Conservation (phyloP, 2,329 filamentous ascomycete species). For the Bipolaris cookei region DNA sequence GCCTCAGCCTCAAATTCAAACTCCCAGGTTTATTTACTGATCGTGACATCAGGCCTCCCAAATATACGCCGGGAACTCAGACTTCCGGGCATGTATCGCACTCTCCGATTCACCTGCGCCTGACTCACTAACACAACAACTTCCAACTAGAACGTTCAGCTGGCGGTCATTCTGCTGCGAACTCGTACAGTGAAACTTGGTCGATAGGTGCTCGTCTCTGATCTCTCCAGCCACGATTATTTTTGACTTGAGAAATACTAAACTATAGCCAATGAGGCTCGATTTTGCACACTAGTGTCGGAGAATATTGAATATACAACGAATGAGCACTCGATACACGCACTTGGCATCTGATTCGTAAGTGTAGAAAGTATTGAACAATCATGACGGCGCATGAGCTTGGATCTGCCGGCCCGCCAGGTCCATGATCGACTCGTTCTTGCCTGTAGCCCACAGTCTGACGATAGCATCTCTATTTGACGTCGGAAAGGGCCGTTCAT, state of each 20-base stretch:
- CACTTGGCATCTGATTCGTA: conserved; percentile 15
- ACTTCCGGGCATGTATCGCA: conserved; percentile 25
- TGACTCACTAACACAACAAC: conserved; percentile 7
- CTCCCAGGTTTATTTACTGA: conserved; percentile 20
- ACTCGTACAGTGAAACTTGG: conserved; percentile 5
- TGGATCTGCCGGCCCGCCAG: conserved; percentile 30
- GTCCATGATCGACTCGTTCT: conserved; percentile 20
- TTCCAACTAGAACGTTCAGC: conserved; percentile 15
- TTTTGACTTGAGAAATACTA: neutral
- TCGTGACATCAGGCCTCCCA: conserved; percentile 12
- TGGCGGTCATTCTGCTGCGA: conserved; percentile 17
- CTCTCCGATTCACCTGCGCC: conserved; percentile 13
- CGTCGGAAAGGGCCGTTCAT: conserved; percentile 20
- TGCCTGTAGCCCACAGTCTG: conserved; percentile 16
- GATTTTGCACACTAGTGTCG: conserved; percentile 9
- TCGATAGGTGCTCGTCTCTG: neutral
- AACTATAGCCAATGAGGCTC: neutral
- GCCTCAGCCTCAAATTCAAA: conserved; percentile 17
- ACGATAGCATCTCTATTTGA: conserved; percentile 22
- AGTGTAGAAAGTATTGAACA: conserved; percentile 11
- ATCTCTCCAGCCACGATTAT: conserved; percentile 2
- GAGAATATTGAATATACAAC: conserved; percentile 4
- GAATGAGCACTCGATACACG: conserved; percentile 19
- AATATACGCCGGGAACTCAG: conserved; percentile 24
- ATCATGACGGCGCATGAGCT: conserved; percentile 9